Evolutionary conservation across 441 rosid species (phyloP).

Genomic region (Croton setiger): DNA sequence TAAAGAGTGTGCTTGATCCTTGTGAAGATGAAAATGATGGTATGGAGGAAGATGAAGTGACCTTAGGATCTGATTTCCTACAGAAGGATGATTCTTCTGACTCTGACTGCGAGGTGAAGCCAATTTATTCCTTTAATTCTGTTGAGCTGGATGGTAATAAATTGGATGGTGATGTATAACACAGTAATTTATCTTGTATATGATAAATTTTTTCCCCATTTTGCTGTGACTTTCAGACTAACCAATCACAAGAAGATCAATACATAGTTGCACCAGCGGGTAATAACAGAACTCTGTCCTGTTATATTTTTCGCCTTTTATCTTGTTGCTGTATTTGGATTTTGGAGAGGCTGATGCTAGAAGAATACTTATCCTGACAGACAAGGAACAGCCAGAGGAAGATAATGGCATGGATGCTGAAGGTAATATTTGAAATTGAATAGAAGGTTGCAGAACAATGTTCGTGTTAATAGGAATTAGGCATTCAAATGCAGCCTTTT

Average conservation of each 20-base stretch:
- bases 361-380: constrained; percentile 38
- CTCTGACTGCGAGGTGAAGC: constrained; percentile 67
- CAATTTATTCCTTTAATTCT: neutral
- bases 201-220: constrained; percentile 6
- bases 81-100: constrained; percentile 58
- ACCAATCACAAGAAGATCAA: constrained; percentile 50
- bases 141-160: neutral
- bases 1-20: constrained; percentile 97
- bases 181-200: constrained; percentile 8
- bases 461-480: neutral
- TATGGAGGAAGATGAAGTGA: constrained; percentile 62
- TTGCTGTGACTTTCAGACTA: constrained; percentile 47
- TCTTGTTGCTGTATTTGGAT: neutral
- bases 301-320: neutral
- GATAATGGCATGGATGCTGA: constrained; percentile 52
- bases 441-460: constrained; percentile 4
- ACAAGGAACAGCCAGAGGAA: constrained; percentile 46
- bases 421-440: constrained; percentile 52
- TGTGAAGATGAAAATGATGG: constrained; percentile 85
- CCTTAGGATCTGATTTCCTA: constrained; percentile 58
- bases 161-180: neutral
- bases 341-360: constrained; percentile 7
- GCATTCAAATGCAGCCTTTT: neutral
- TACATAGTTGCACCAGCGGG: constrained; percentile 63
- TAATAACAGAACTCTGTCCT: constrained; percentile 30